These are phyloP conservation scores for Spathaspora sp. DNA, from an alignment of 1,139 yeast genomes.

Conservation along the genomic window DNA sequence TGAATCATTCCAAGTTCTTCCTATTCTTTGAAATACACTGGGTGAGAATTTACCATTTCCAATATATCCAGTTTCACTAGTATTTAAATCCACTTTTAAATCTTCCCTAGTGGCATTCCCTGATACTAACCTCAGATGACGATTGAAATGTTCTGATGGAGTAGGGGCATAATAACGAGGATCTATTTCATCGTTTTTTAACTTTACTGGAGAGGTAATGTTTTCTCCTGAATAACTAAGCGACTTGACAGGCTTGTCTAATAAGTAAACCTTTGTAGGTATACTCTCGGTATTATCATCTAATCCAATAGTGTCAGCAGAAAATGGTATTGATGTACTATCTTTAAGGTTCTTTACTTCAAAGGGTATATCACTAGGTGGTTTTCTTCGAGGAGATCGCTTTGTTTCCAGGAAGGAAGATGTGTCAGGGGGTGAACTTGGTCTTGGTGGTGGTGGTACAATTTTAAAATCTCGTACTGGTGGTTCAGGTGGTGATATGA, in stretches of 20 bases:
- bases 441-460: slow-evolving; percentile 11
- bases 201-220: slow-evolving; percentile 8
- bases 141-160: slow-evolving; percentile 40
- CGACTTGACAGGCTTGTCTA: slow-evolving; percentile 36
- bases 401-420: slow-evolving; percentile 5
- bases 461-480: slow-evolving; percentile 2
- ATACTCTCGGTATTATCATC: slow-evolving; percentile 23
- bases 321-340: slow-evolving; percentile 34
- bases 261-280: slow-evolving; percentile 38
- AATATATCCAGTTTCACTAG: slow-evolving; percentile 32
- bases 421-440: slow-evolving; percentile 10
- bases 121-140: slow-evolving; percentile 21
- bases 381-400: slow-evolving; percentile 14
- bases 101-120: slow-evolving; percentile 22
- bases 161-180: slow-evolving; percentile 49
- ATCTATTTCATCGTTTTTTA: slow-evolving; percentile 39
- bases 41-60: slow-evolving; percentile 47
- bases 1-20: slow-evolving; percentile 6
- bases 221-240: slow-evolving; percentile 22
- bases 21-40: slow-evolving; percentile 34
- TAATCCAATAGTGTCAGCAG: slow-evolving; percentile 45
- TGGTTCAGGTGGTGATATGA: slow-evolving; percentile 1
- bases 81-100: slow-evolving; percentile 24
- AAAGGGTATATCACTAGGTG: slow-evolving; percentile 19
- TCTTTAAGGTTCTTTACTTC: slow-evolving; percentile 1